These are phyloP conservation scores for Ehretia macrophylla DNA, from an alignment of 257 asterid genomes.

Conservation along the genomic window DNA sequence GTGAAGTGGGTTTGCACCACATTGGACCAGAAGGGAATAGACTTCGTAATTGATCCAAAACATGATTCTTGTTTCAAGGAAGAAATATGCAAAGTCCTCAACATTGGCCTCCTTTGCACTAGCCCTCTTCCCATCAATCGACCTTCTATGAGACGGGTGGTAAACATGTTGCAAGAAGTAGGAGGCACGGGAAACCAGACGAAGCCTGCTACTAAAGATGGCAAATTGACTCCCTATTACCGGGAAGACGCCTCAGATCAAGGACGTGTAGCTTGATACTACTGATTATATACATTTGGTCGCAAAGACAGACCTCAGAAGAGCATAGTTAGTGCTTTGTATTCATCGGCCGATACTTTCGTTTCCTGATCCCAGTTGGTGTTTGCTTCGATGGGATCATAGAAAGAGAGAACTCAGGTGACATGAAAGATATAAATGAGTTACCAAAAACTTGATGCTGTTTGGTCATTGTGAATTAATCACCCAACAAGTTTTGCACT, in stretches of 20 bases:
- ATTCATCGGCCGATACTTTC: constrained; percentile 4
- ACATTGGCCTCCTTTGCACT: constrained; percentile 89
- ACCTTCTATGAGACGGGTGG: constrained; percentile 91
- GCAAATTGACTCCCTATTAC: constrained; percentile 76
- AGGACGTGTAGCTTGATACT: constrained; percentile 48
- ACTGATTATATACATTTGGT: background rate
- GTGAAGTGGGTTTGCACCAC: constrained; percentile 90
- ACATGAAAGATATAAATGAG: too few species aligned
- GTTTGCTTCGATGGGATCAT: constrained; percentile 6
- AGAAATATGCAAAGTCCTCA: constrained; percentile 68
- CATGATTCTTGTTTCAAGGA: constrained; percentile 83
- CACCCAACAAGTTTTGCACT: constrained; percentile 19
- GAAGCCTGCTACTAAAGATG: constrained; percentile 47
- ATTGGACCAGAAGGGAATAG: constrained; percentile 77
- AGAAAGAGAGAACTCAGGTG: constrained; percentile 6
- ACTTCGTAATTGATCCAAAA: constrained; percentile 68
- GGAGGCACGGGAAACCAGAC: constrained; percentile 23
- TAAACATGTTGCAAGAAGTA: constrained; percentile 75
- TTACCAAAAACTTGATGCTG: constrained; percentile 9
- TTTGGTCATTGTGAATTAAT: constrained; percentile 31
- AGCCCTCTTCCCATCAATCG: constrained; percentile 90
- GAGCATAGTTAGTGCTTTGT: background rate
- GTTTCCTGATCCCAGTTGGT: constrained; percentile 3
- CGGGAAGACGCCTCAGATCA: constrained; percentile 72
- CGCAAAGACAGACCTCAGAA: background rate